Base-by-base conservation (phyloP, 192 early-diverging fungal genomes). In the Coemansia furcata region DNA sequence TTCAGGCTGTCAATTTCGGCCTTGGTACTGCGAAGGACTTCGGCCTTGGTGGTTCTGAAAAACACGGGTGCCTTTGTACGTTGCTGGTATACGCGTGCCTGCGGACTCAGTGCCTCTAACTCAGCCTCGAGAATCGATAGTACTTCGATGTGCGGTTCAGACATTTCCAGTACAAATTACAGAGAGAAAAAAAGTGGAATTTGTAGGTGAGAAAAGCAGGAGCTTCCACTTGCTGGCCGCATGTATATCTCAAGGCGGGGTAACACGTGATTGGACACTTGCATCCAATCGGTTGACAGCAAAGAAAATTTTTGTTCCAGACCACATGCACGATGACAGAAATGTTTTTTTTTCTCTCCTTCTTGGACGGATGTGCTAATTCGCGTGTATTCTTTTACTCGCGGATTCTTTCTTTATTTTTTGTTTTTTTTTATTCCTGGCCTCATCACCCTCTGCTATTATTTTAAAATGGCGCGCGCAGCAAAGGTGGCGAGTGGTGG, bases 81-180 rank as follows among this genome's bases (percentile, higher is more conserved):
- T 33, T 70, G 66, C 67, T 42, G 38, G 38, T 72, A 81, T 26
- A 81, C 71, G 29, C 42, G 32, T n/a, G 73, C 73, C 14, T 46
- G 15, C 6, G 68, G 47, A 10, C 62, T 60, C 59, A 69, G 61
- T 9, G 61, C 54, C 66, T 72, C 71, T 4, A 81, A 68, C 64
- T 81, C 78, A 23, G 44, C 50, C 65, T 69, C 65, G 14, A 75
- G 63, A 30, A 81, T 39, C 29, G 67, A 65, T 60, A 73, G 57
- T 26, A 60, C 70, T 26, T 69, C 66, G 12, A 69, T 65, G 46
- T 57, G 69, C 38, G 36, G 35, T 40, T 69, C 62, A 10, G 57
- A 30, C 54, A 57, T 57, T 57, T 50, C 7, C 46, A 30, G 29
- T 4, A 30, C 17, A 57, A 57, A 57, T 33, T 14, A 57, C 1